phyloP scores from a whole-genome alignment of 2,329 filamentous ascomycete genomes.

The Thielaviopsis populi region DNA sequence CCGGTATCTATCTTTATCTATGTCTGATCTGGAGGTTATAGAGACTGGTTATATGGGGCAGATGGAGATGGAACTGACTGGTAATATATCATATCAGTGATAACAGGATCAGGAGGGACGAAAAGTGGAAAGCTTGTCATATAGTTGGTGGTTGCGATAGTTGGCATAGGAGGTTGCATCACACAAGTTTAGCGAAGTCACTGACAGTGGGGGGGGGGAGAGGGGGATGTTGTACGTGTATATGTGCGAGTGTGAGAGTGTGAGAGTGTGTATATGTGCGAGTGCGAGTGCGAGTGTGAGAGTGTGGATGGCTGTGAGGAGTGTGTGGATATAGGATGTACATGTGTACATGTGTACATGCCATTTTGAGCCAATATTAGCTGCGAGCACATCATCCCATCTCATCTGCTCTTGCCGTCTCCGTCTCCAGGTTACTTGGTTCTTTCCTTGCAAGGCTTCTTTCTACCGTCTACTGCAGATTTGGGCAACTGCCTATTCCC shows the following conservation, averaged over 20 bases:
- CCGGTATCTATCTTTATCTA: no score
- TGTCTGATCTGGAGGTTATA: no score
- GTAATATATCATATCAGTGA: background rate
- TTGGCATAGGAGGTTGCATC: background rate
- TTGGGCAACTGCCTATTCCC: background rate
- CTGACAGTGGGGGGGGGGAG: background rate
- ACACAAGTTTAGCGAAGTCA: background rate
- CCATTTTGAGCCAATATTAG: constrained; percentile 2
- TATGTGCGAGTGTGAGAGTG: no score
- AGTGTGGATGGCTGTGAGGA: background rate
- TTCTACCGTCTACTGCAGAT: background rate
- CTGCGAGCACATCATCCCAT: constrained; percentile 1
- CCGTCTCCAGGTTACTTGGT: background rate
- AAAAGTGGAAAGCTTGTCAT: background rate
- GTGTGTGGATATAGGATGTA: no score
- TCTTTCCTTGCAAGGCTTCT: background rate
- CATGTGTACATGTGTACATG: background rate
- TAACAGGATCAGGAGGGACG: background rate
- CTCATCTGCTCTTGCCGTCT: background rate
- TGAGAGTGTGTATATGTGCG: no score
- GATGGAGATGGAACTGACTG: no score
- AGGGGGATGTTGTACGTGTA: background rate
- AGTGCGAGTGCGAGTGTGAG: no score
- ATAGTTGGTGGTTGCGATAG: background rate
- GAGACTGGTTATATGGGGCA: no score